Conservation (phyloP, 2,329 filamentous ascomycete genomes). For the Plenodomus biglobosus region DNA sequence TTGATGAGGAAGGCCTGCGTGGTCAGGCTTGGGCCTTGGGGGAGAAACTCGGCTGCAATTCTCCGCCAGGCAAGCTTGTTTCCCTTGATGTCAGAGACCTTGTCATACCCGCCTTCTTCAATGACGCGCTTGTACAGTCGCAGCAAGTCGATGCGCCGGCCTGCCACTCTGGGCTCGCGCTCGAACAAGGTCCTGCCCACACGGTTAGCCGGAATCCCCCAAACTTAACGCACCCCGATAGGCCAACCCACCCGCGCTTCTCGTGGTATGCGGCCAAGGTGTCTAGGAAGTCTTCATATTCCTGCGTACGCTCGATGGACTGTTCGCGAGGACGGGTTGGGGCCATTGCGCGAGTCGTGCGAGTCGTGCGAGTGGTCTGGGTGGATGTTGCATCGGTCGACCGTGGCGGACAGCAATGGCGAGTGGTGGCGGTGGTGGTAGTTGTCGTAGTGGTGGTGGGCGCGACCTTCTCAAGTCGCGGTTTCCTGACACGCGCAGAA, state of each 20-base stretch:
- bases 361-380: neutral
- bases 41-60: slow-evolving; percentile 73
- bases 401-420: slow-evolving; percentile 5
- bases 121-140: slow-evolving; percentile 78
- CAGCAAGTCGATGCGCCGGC: slow-evolving; percentile 72
- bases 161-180: slow-evolving; percentile 77
- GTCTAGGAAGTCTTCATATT: slow-evolving; percentile 78
- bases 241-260: slow-evolving; percentile 64
- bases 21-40: slow-evolving; percentile 70
- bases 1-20: slow-evolving; percentile 87
- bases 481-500: slow-evolving; percentile 18
- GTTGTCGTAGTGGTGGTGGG: slow-evolving; percentile 14
- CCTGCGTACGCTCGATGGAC: slow-evolving; percentile 55
- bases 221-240: slow-evolving; percentile 1
- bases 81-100: slow-evolving; percentile 66
- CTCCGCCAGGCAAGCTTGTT: slow-evolving; percentile 84
- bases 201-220: slow-evolving; percentile 24
- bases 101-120: slow-evolving; percentile 80
- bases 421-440: slow-evolving; percentile 27
- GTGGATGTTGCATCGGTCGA: neutral
- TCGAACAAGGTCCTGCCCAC: slow-evolving; percentile 67
- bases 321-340: slow-evolving; percentile 48
- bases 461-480: slow-evolving; percentile 38
- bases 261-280: slow-evolving; percentile 73
- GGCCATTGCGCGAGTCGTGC: neutral